Percentiles rank a stretch among this genome's conserved stretches.
Evolutionary conservation across 805 yeast genomes (phyloP).

Genomic region (Candida ulmi): DNA sequence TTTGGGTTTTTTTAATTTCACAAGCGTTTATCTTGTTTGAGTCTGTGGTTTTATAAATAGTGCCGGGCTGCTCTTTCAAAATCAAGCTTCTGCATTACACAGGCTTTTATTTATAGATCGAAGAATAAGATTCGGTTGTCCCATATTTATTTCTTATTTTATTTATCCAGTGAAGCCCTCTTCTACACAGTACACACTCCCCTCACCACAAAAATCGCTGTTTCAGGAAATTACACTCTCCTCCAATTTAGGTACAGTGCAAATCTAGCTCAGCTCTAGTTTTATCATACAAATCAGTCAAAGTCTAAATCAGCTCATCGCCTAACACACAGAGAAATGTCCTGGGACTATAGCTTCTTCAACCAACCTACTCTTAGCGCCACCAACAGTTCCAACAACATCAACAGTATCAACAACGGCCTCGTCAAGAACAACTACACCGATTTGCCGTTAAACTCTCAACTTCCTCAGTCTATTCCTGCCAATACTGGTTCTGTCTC

Average conservation of each 20-base stretch:
- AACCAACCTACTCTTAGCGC: not conserved
- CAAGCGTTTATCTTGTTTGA: too few relatives aligned
- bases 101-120: too few relatives aligned
- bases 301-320: not conserved
- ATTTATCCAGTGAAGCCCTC: not conserved
- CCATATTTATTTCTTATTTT: too few relatives aligned
- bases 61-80: too few relatives aligned
- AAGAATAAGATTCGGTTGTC: too few relatives aligned
- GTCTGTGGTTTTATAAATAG: too few relatives aligned
- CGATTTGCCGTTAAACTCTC: not conserved
- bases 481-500: not conserved
- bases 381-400: not conserved
- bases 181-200: not conserved
- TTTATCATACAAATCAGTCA: too few relatives aligned
- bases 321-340: slow-evolving; percentile 7
- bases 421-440: not conserved
- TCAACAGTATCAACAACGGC: not conserved
- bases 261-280: too few relatives aligned
- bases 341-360: slow-evolving; percentile 17
- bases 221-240: not conserved
- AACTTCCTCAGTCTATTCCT: not conserved
- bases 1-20: too few relatives aligned
- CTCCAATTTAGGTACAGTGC: not conserved
- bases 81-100: too few relatives aligned
- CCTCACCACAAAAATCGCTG: not conserved